Conservation (phyloP, 352 stramenopile species). For the Globisporangium paddicum region DNA sequence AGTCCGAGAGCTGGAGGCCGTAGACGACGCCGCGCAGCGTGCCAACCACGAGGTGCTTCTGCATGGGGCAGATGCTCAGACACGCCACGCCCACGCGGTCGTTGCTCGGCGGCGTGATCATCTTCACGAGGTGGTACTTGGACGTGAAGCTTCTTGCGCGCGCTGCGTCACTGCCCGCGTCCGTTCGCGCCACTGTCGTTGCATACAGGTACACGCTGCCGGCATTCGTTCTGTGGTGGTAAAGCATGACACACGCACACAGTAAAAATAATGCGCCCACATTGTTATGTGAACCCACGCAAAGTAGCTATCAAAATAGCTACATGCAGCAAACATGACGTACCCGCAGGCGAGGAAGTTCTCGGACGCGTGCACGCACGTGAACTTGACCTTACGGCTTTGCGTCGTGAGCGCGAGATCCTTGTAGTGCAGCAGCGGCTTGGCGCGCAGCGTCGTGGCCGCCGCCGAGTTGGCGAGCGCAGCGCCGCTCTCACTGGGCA, state of each 20-base stretch:
- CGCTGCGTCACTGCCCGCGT: constrained; percentile 13
- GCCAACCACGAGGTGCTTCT: constrained; percentile 78
- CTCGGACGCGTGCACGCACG: constrained; percentile 78
- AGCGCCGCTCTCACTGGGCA: constrained; percentile 9
- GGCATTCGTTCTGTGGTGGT: constrained; percentile 44
- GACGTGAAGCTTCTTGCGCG: constrained; percentile 25
- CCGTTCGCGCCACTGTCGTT: constrained; percentile 39
- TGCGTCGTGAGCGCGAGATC: constrained; percentile 50
- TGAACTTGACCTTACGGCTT: constrained; percentile 69
- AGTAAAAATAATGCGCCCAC: neutral
- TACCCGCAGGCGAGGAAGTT: constrained; percentile 85
- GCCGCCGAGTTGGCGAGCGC: constrained; percentile 8
- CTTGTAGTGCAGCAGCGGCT: constrained; percentile 70
- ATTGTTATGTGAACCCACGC: neutral
- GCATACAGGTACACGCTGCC: constrained; percentile 82
- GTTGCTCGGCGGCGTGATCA: constrained; percentile 68
- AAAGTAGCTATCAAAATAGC: neutral
- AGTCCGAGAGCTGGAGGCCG: constrained; percentile 73
- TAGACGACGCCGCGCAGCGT: constrained; percentile 79
- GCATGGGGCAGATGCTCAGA: constrained; percentile 73
- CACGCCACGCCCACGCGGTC: constrained; percentile 71
- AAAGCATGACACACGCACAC: neutral
- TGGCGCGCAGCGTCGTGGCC: constrained; percentile 22
- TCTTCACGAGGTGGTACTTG: constrained; percentile 87
- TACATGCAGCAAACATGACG: constrained; percentile 6